Base-by-base conservation (phyloP, 1,139 yeast species). In the Hansenula sp. region DNA sequence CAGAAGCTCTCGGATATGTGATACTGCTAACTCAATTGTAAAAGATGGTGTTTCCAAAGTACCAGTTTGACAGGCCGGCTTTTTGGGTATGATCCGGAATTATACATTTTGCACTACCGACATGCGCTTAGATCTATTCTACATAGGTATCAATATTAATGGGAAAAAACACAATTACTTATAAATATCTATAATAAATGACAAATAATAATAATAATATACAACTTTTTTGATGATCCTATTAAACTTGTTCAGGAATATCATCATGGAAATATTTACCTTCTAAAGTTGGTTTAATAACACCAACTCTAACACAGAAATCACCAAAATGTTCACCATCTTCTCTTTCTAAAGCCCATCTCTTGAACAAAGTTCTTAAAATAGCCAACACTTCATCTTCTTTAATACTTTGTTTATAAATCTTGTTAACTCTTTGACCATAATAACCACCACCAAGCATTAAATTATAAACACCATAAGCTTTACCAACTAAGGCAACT, bases 241-340 rank as follows among this genome's bases (percentile, higher is more conserved):
- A 6, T 21, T 9, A 21, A 21, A 21, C 24, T 9, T 21, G 24
- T 61, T 85, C 96, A 33, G 94, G 85, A 48, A 90, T 78, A 58
- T 86, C 94, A 47, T 90, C 97, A 72, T 94, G 96, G 87, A 92
- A 90, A 62, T 77, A 81, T 62, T 84, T 86, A 49, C 98, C 98
- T 63, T 88, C 96, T 37, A 77, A 66, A 28, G 97, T 90, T 48
- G 90, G 94, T 56, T 82, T 82, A 59, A 92, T 88, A 43, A 88
- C 76, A 20, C 95, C 96, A 36, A 71, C 76, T 67, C 97, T 81
- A 50, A 92, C 76, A 52, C 84, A 78, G 71, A 85, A 92, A 63
- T 92, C 97, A 59, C 98, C 98, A 60, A 92, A 92, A 46, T 88
- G 97, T 66, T 92, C 97, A 42, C 87, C 90, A 16, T 89, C 95